phyloP scores from a whole-genome alignment of 2,329 filamentous ascomycete species.

The Beauveria australis region DNA sequence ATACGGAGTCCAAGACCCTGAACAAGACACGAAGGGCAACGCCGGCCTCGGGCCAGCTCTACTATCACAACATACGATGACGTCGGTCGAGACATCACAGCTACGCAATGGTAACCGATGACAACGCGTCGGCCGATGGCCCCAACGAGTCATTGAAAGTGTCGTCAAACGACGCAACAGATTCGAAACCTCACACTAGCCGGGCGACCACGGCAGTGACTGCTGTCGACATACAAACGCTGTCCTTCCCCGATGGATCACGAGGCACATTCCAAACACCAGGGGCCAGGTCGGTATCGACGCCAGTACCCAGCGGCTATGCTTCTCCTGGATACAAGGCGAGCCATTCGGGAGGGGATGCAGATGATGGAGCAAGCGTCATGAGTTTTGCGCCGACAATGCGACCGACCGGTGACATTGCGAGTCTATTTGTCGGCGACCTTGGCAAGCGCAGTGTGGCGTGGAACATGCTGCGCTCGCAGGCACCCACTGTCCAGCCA shows the following conservation, averaged over 20 bases:
- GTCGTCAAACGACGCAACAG: slow-evolving; percentile 25
- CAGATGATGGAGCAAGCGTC: slow-evolving; percentile 57
- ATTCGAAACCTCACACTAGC: slow-evolving; percentile 40
- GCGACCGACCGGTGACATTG: slow-evolving; percentile 61
- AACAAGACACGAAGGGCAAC: slow-evolving; percentile 10
- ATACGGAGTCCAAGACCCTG: not conserved
- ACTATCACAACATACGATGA: slow-evolving; percentile 16
- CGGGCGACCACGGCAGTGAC: slow-evolving; percentile 80
- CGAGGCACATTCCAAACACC: slow-evolving; percentile 52
- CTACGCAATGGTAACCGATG: slow-evolving; percentile 12
- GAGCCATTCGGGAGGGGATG: slow-evolving; percentile 34
- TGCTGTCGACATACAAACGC: slow-evolving; percentile 68
- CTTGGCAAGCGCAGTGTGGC: slow-evolving; percentile 57
- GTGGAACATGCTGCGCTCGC: slow-evolving; percentile 58
- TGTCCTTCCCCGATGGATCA: slow-evolving; percentile 63
- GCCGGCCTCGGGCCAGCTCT: slow-evolving; percentile 12
- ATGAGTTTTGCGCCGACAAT: slow-evolving; percentile 57
- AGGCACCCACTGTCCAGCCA: slow-evolving; percentile 49
- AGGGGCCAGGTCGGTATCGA: slow-evolving; percentile 27
- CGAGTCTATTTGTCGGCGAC: slow-evolving; percentile 72
- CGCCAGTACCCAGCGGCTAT: slow-evolving; percentile 31
- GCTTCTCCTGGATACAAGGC: slow-evolving; percentile 27
- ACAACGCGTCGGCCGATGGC: slow-evolving; percentile 34
- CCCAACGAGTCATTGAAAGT: slow-evolving; percentile 44
- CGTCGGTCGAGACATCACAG: not conserved